Evolutionary conservation across 805 yeast genomes (phyloP).

Genomic region (Saccharomycopsis javanensis): DNA sequence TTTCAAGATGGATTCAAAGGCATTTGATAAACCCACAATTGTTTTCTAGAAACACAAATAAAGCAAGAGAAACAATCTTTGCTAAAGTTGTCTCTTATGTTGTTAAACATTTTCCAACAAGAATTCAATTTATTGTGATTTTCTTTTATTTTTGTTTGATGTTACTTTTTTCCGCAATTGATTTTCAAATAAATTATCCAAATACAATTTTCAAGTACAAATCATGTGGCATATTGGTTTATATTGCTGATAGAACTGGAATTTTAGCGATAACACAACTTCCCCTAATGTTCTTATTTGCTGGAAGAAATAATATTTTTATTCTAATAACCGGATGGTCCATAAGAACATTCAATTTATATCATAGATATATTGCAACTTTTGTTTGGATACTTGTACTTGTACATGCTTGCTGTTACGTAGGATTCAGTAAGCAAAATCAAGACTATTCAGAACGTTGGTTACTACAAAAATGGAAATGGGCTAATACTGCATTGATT

Average conservation of each 20-base stretch:
- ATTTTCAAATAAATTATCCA: constrained; percentile 24
- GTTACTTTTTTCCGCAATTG: constrained; percentile 25
- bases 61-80: background rate
- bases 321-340: constrained; percentile 28
- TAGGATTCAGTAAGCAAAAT: constrained; percentile 28
- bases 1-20: constrained; percentile 26
- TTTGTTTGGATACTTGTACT: constrained; percentile 30
- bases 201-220: constrained; percentile 27
- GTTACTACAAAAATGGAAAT: constrained; percentile 34
- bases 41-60: constrained; percentile 16
- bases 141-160: constrained; percentile 24
- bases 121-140: constrained; percentile 27
- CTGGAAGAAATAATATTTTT: constrained; percentile 29
- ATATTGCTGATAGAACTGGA: constrained; percentile 38
- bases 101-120: constrained; percentile 26
- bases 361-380: constrained; percentile 35
- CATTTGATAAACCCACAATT: constrained; percentile 29
- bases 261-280: constrained; percentile 33
- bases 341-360: constrained; percentile 29
- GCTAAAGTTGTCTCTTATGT: constrained; percentile 11
- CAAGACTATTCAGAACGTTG: constrained; percentile 31
- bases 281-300: constrained; percentile 29
- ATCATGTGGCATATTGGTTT: constrained; percentile 25
- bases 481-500: constrained; percentile 33
- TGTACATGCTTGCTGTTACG: constrained; percentile 33